phyloP scores from a whole-genome alignment of 2,329 filamentous ascomycete genomes.

The Colletotrichum higginsianum region DNA sequence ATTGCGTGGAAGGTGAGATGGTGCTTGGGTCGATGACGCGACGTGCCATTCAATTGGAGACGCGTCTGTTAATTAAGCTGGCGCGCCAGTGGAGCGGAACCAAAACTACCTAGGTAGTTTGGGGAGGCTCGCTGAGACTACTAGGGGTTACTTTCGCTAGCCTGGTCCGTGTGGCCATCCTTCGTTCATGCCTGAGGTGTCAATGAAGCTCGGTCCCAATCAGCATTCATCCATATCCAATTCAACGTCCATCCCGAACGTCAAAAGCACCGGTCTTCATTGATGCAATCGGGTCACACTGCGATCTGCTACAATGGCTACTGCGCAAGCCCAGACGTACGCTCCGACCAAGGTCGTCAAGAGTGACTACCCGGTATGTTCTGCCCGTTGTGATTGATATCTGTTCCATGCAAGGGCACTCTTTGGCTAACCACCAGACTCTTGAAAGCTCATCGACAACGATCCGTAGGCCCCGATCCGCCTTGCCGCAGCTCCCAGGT shows the following conservation, averaged over 20 bases:
- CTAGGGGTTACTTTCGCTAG: no score
- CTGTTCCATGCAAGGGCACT: constrained; percentile 42
- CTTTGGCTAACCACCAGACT: constrained; percentile 41
- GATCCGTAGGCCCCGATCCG: constrained; percentile 71
- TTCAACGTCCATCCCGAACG: constrained; percentile 6
- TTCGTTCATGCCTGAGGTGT: constrained; percentile 15
- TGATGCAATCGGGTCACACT: constrained; percentile 31
- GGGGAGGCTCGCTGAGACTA: no score
- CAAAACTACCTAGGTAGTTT: no score
- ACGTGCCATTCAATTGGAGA: background rate
- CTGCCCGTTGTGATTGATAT: constrained; percentile 13
- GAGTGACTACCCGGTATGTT: constrained; percentile 88
- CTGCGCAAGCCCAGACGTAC: constrained; percentile 59
- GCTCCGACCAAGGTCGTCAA: constrained; percentile 81
- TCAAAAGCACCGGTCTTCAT: constrained; percentile 8
- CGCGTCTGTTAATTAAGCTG: background rate
- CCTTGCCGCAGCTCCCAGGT: background rate
- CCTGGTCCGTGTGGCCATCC: background rate
- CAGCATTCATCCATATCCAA: constrained; percentile 30
- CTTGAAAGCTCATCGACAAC: constrained; percentile 92
- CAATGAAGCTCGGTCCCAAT: constrained; percentile 9
- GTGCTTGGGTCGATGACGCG: background rate
- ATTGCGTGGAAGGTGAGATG: no score
- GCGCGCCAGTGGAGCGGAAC: background rate
- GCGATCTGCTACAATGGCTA: constrained; percentile 41